phyloP scores from a whole-genome alignment of 441 rosid genomes.

The Mallotus repandus region DNA sequence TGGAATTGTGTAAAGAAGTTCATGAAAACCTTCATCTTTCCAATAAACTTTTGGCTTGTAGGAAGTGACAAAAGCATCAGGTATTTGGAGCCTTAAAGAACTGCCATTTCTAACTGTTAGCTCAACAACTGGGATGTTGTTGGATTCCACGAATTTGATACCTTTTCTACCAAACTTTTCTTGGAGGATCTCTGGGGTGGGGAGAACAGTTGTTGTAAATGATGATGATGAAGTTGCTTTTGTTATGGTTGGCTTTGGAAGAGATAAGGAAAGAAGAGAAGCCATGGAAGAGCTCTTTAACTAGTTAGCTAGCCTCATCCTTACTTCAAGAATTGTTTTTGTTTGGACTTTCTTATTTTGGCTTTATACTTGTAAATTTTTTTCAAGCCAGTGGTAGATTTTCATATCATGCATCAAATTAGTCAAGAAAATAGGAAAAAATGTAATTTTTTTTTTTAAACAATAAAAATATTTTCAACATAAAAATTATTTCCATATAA shows the following conservation, averaged over 20 bases:
- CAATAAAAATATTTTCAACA: no score
- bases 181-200: constrained; percentile 46
- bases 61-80: constrained; percentile 77
- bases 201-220: constrained; percentile 24
- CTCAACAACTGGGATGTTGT: constrained; percentile 54
- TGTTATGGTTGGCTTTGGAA: constrained; percentile 49
- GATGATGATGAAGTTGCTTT: constrained; percentile 41
- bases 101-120: constrained; percentile 88
- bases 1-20: constrained; percentile 70
- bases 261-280: constrained; percentile 53
- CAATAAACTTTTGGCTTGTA: constrained; percentile 83
- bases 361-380: not conserved
- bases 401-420: no score
- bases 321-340: constrained; percentile 17
- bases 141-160: constrained; percentile 65
- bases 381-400: not conserved
- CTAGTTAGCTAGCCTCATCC: constrained; percentile 32
- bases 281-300: constrained; percentile 9
- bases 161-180: constrained; percentile 74
- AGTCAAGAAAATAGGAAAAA: no score
- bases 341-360: constrained; percentile 31
- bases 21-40: constrained; percentile 85
- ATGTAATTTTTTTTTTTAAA: no score
- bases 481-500: no score
- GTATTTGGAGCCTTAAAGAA: constrained; percentile 55